Evolutionary conservation across 1,284 basidiomycete genomes (phyloP).

Genomic region (Heliocybe sulcata): DNA sequence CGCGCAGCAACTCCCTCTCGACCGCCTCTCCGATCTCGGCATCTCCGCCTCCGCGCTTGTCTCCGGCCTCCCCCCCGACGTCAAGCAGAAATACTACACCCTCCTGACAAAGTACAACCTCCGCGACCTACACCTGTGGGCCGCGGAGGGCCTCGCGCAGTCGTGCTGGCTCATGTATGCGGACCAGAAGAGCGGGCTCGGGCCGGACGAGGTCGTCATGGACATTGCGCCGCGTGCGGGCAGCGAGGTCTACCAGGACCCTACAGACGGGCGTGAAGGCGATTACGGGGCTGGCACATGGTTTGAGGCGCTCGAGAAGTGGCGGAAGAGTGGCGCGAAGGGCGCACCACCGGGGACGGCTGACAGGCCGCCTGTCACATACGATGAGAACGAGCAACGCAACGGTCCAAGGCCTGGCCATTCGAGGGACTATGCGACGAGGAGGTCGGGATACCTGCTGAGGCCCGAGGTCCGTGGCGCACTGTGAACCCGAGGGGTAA

Average conservation of each 20-base stretch:
- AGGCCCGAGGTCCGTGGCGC: slow-evolving; percentile 49
- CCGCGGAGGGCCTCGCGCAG: slow-evolving; percentile 60
- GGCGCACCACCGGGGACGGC: slow-evolving; percentile 48
- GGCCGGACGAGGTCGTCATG: slow-evolving; percentile 51
- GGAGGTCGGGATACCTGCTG: slow-evolving; percentile 40
- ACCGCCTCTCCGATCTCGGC: slow-evolving; percentile 35
- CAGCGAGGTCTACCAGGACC: slow-evolving; percentile 1
- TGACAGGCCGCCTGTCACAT: slow-evolving; percentile 23
- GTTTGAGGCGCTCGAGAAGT: slow-evolving; percentile 44
- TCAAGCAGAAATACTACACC: slow-evolving; percentile 25
- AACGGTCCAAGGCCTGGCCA: slow-evolving; percentile 16
- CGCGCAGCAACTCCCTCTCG: slow-evolving; percentile 49
- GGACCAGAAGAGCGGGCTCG: slow-evolving; percentile 53
- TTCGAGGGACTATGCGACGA: slow-evolving; percentile 24
- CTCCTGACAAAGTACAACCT: slow-evolving; percentile 33
- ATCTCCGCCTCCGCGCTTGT: slow-evolving; percentile 34
- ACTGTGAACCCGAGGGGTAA: neutral
- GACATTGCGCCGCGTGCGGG: slow-evolving; percentile 13
- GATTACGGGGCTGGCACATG: slow-evolving; percentile 25
- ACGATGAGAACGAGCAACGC: slow-evolving; percentile 15
- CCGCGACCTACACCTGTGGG: slow-evolving; percentile 52
- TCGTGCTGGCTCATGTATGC: slow-evolving; percentile 62
- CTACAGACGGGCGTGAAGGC: slow-evolving; percentile 3
- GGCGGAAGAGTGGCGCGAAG: slow-evolving; percentile 35
- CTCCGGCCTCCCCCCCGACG: slow-evolving; percentile 25